Evolutionary conservation across 2,329 filamentous ascomycete species (phyloP), one percentile per base, ranked within the genome.

Genomic region (Alternaria angustiovoidea): DNA sequence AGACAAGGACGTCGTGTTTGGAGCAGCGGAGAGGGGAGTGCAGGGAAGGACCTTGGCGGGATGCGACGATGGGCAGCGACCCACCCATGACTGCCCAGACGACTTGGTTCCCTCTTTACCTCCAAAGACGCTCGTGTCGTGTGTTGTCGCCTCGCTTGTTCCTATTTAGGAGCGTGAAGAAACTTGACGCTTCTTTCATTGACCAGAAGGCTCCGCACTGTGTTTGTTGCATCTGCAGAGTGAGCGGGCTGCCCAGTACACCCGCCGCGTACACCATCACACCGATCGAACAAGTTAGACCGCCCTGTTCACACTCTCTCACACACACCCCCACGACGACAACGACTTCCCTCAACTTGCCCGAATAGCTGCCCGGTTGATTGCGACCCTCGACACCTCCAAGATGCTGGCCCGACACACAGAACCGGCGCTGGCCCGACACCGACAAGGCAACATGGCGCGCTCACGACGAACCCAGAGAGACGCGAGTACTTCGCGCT

Each of bases 401-500:
- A 34, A 41, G 38, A 42, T 57, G 58, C 63, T 66, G 61, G 52
- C 46, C 53, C 36, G 64, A 51, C 57, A 48, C 57, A 24, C 52
- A 44, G 46, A 51, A 36, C 48, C 47, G 24, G 57, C 46, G 30
- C 48, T 51, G 24, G 57, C 52, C 22, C 57, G 57, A 46, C 46
- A 56, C 20, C 47, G 52, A 47, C 57, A 60, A 30, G 32, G 20
- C 67, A 63, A 36, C 63, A 77, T 76, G 73, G 52, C 72, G 32
- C 75, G 76, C 65, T 71, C 76, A 48, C 73, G 76, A 58, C 64
- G 75, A 51, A 59, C 65, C 39, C 64, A 75, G 47, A 61, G 78
- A 62, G 73, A 75, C 46, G 62, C 65, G 55, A 78, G 75, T 68
- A 63, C 68, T 66, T 72, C 74, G 36, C 75, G 75, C 42, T 82